Conservation (phyloP, 768 basidiomycete species). For the Psilocybe subaeruginosa region DNA sequence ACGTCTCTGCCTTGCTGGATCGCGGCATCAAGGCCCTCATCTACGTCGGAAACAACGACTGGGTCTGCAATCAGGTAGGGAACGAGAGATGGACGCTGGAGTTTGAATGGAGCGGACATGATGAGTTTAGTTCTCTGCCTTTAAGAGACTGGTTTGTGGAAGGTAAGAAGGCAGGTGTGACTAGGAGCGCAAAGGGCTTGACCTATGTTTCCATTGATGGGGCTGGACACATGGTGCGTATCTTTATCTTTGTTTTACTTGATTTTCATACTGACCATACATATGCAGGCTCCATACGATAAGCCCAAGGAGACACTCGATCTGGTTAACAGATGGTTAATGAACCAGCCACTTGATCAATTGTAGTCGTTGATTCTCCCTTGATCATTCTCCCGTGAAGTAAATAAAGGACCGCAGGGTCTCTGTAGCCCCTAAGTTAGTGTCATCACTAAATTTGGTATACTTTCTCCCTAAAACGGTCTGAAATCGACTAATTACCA, state of each 20-base stretch:
- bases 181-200: constrained; percentile 46
- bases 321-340: constrained; percentile 19
- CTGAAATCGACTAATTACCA: no score
- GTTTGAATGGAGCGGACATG: constrained; percentile 72
- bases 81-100: constrained; percentile 71
- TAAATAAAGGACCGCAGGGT: no score
- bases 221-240: constrained; percentile 70
- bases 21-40: constrained; percentile 69
- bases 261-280: not conserved
- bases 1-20: constrained; percentile 71
- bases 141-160: constrained; percentile 62
- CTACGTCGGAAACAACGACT: constrained; percentile 72
- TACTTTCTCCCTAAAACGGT: no score
- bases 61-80: constrained; percentile 76
- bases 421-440: no score
- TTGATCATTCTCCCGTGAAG: no score
- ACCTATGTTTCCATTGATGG: constrained; percentile 66
- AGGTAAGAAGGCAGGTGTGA: constrained; percentile 41
- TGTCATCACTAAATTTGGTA: no score
- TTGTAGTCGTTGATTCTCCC: no score
- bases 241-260: not conserved
- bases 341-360: not conserved
- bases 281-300: constrained; percentile 17
- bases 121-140: constrained; percentile 38
- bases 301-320: constrained; percentile 18